Percentiles rank a stretch among this genome's conserved stretches.
These are phyloP conservation scores for Aspergillus baeticus DNA, from an alignment of 495 filamentous ascomycete genomes.

Conservation along the genomic window DNA sequence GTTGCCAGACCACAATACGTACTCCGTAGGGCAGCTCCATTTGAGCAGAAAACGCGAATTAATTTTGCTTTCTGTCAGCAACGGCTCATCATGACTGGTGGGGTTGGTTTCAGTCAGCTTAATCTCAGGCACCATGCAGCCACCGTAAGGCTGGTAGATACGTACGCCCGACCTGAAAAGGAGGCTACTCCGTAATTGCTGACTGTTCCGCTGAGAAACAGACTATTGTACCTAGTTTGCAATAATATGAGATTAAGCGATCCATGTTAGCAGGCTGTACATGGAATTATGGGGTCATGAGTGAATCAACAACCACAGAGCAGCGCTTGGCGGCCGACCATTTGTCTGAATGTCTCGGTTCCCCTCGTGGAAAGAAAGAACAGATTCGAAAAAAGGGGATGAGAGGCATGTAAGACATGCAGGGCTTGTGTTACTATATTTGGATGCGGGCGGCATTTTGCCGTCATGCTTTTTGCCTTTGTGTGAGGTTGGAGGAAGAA, in stretches of 20 bases:
- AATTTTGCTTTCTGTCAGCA: too few relatives aligned
- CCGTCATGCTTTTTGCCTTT: neutral
- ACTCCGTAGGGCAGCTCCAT: too few relatives aligned
- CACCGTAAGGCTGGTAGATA: neutral
- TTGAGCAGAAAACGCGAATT: too few relatives aligned
- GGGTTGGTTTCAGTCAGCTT: neutral
- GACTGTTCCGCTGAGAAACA: too few relatives aligned
- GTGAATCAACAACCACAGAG: neutral
- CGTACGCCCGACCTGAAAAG: too few relatives aligned
- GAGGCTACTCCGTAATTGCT: too few relatives aligned
- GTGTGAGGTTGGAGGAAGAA: too few relatives aligned
- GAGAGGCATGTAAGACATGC: slow-evolving; percentile 14
- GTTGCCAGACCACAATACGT: too few relatives aligned
- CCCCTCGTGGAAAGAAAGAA: slow-evolving; percentile 10
- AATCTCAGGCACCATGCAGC: neutral
- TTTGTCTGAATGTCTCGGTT: slow-evolving; percentile 1
- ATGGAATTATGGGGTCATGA: neutral
- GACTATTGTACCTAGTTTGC: too few relatives aligned
- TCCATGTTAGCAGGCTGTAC: neutral
- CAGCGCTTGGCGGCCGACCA: slow-evolving; percentile 12
- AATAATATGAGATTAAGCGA: neutral
- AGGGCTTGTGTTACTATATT: slow-evolving; percentile 22
- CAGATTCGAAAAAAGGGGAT: neutral
- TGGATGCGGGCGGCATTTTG: slow-evolving; percentile 6
- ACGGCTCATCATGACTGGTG: neutral